Base-by-base conservation (phyloP, 441 rosid genomes). In the Dalechampia spathulata region DNA sequence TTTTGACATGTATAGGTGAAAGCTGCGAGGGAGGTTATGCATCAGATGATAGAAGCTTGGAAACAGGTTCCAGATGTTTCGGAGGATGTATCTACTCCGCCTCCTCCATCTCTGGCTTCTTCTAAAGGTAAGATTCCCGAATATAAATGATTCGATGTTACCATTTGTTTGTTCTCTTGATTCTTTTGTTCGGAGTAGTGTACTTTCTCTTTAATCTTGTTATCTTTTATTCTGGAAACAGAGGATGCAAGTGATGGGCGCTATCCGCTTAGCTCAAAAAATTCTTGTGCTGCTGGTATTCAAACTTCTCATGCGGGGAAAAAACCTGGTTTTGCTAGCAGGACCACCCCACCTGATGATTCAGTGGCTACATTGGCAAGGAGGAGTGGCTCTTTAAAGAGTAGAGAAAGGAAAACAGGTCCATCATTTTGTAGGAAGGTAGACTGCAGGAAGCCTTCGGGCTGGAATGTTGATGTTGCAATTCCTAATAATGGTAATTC, bases 11-110 rank as follows among this genome's bases (percentile, higher is more conserved):
- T n/a, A n/a, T n/a, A n/a, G n/a, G n/a, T 91, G 68, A 91, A 86
- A 80, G 89, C 83, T 49, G 87, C 75, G 16, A 83, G 98, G 79
- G 98, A 88, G 60, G 93, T 78, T 70, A 83, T 91, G 95, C 76
- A 44, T 62, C 81, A 84, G 78, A 81, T 80, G 87, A 54, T 86
- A 52, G 93, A 88, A 58, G 86, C 87, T 6, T 91, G 98, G 96
- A 88, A 78, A 71, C 85, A 81, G 74, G 78, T 91, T 43, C 93
- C 96, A 0, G 98, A 88, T 83, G 64, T 84, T 57, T 80, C n/a
- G n/a, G n/a, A n/a, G n/a, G n/a, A n/a, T n/a, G n/a, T n/a, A n/a
- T n/a, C n/a, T n/a, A n/a, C n/a, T n/a, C n/a, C n/a, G n/a, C n/a
- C 79, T 4, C 83, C 82, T 12, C n/a, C n/a, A n/a, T 83, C 95